Percentiles rank a stretch among this genome's conserved stretches.
Conservation (phyloP, 352 stramenopile genomes). For the Phytophthora syringae region DNA sequence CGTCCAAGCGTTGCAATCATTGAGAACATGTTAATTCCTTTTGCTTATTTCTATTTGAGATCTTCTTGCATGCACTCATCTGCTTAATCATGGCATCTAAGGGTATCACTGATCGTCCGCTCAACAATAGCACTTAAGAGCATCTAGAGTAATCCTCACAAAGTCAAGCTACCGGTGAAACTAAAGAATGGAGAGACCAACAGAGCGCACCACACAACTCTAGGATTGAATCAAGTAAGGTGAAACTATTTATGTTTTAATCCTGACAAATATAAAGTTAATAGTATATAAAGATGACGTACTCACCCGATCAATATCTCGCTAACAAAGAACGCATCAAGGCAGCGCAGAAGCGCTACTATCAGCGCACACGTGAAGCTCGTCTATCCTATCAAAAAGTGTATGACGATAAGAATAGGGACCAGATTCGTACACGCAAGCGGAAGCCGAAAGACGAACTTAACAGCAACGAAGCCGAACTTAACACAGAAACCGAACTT, state of each 20-base stretch:
- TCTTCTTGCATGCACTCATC: slow-evolving; percentile 21
- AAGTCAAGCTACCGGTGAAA: slow-evolving; percentile 19
- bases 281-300: too few species aligned
- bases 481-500: too few species aligned
- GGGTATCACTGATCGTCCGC: slow-evolving; percentile 20
- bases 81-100: slow-evolving; percentile 20
- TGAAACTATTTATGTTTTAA: slow-evolving; percentile 3
- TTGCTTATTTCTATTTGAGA: slow-evolving; percentile 21
- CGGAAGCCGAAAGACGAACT: too few species aligned
- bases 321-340: too few species aligned
- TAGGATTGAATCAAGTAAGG: slow-evolving; percentile 5
- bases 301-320: too few species aligned
- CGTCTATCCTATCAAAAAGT: too few species aligned
- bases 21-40: neutral
- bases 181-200: slow-evolving; percentile 20
- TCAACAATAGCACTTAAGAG: slow-evolving; percentile 12
- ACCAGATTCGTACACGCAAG: too few species aligned
- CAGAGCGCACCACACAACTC: neutral
- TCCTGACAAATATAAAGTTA: neutral
- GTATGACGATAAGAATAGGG: too few species aligned
- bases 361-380: too few species aligned
- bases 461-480: too few species aligned
- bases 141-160: slow-evolving; percentile 18
- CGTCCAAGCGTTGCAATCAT: slow-evolving; percentile 11
- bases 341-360: too few species aligned